Evolutionary conservation across 106 monocot species (phyloP), one percentile per base, ranked within the genome.

Genomic region (Platanthera zijinensis): DNA sequence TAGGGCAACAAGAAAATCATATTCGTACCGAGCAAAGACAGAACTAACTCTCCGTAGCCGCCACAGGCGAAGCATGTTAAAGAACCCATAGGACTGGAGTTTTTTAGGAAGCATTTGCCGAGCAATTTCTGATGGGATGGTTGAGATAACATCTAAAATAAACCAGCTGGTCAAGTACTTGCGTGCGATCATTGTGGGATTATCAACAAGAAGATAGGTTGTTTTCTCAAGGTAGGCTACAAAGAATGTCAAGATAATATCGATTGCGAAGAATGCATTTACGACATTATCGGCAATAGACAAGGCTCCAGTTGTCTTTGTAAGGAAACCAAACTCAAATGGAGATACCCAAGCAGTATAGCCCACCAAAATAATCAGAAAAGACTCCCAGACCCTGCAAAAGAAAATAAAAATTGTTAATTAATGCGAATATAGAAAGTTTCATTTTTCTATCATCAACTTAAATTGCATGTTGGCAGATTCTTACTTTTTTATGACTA

Each of bases 61-160:
- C 91, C 91, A 91, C 4, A 95, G 85, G 13, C 94, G 88, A 50
- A 95, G 87, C 89, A 95, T 89, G 82, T 87, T 91, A 75, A 95
- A 91, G 76, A 95, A 87, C 30, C 87, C 91, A 79, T 89, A 91
- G 0, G 21, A 75, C n/a, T 70, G 72, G 22, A 87, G 78, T 0
- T 78, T 77, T 39, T 25, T 19, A n/a, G 91, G 91, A 18, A 95
- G 76, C 6, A 85, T 78, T 75, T 77, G 83, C 32, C 89, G 71
- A 69, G 89, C 87, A 46, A 87, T 7, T 69, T 95, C 91, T 3
- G 87, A 71, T 2, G 94, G 94, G 75, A 95, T 85, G 7, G 89
- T 91, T 22, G 91, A 89, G 52, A 75, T 74, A 12, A 95, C 82
- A 74, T 95, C 94, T 3, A 91, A 76, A 69, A 89, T 19, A 75